Conservation (phyloP, 345 rosid species). For the Noccaea bulbosa region DNA sequence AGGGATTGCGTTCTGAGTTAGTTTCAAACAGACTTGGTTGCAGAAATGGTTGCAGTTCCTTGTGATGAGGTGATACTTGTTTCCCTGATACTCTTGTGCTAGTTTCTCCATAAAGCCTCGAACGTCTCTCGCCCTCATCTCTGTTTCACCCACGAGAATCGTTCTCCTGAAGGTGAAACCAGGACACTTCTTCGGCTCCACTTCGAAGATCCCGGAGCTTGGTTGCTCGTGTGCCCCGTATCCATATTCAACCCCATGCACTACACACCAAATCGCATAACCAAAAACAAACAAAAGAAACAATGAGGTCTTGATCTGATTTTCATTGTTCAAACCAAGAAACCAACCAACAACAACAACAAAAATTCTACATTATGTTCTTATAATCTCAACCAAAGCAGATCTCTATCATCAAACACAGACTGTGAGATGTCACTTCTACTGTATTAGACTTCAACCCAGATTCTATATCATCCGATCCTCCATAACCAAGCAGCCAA, state of each 20-base stretch:
- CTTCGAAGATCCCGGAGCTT: conserved; percentile 84
- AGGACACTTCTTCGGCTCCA: conserved; percentile 87
- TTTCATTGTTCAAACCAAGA: conserved; percentile 8
- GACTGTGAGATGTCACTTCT: too few relatives aligned
- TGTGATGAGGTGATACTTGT: conserved; percentile 78
- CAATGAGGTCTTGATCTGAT: not conserved
- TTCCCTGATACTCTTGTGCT: conserved; percentile 71
- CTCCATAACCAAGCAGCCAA: not conserved
- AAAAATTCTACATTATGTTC: not conserved
- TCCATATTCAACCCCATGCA: conserved; percentile 88
- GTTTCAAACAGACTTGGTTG: conserved; percentile 65
- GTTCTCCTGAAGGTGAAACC: conserved; percentile 90
- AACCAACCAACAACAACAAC: not conserved
- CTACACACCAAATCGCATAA: conserved; percentile 42
- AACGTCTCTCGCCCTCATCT: conserved; percentile 78
- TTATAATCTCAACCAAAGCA: not conserved
- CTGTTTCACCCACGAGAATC: conserved; percentile 85
- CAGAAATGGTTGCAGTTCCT: conserved; percentile 99
- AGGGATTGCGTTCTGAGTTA: conserved; percentile 79
- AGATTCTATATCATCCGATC: not conserved
- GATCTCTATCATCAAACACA: too few relatives aligned
- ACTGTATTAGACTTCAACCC: too few relatives aligned
- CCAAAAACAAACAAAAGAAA: conserved; percentile 19
- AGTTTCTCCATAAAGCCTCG: conserved; percentile 72
- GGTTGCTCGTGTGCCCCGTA: conserved; percentile 90